These are phyloP conservation scores for Chenopodium formosanum DNA, from an alignment of 148 eudicot genomes.

Conservation along the genomic window DNA sequence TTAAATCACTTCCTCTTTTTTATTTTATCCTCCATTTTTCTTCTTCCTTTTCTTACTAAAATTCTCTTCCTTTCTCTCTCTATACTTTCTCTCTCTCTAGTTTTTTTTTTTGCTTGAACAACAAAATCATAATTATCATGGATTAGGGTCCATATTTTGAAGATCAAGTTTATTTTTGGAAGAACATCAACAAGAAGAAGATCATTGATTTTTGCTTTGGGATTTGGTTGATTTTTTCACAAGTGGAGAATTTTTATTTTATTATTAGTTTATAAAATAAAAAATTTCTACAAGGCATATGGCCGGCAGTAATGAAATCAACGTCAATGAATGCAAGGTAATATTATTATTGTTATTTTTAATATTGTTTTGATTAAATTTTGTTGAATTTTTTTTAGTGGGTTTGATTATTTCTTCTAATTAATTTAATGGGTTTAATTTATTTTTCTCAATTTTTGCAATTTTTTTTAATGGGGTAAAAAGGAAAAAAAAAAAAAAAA, in stretches of 20 bases:
- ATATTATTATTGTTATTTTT: too few relatives aligned
- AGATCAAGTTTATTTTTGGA: background rate
- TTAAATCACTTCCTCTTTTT: background rate
- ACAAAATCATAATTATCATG: too few relatives aligned
- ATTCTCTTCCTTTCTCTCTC: background rate
- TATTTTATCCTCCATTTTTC: background rate
- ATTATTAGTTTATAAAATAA: background rate
- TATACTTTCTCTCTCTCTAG: conserved; percentile 11
- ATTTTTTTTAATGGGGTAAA: too few relatives aligned
- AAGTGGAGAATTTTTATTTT: background rate
- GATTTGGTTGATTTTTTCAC: background rate
- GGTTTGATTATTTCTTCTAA: background rate
- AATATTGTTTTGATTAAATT: background rate
- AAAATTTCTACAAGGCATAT: conserved; percentile 13
- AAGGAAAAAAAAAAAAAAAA: too few relatives aligned
- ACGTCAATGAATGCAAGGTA: conserved; percentile 48
- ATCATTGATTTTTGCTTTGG: conserved; percentile 7
- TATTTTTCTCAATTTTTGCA: background rate
- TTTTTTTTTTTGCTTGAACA: background rate
- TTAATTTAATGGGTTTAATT: conserved; percentile 5
- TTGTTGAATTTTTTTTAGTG: background rate
- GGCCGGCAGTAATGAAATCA: conserved; percentile 49
- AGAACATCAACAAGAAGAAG: background rate
- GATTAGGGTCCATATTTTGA: background rate
- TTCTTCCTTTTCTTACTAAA: background rate